phyloP scores from a whole-genome alignment of 1,284 basidiomycete genomes.

The Lentinula novae-zelandiae region DNA sequence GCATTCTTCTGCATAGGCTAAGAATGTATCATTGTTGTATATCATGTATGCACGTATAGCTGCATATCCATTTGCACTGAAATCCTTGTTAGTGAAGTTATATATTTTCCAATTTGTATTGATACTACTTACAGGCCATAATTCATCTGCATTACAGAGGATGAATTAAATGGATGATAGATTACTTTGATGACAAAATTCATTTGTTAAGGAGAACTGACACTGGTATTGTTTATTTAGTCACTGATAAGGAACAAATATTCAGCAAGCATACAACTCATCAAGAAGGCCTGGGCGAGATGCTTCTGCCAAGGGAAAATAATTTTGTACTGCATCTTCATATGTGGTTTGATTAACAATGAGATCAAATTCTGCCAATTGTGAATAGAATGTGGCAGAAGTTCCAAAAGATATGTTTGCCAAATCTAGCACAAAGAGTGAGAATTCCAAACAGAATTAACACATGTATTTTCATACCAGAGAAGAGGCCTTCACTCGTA shows the following conservation, averaged over 20 bases:
- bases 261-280: not conserved
- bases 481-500: not conserved
- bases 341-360: conserved; percentile 7
- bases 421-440: not conserved
- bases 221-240: not conserved
- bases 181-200: no score
- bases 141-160: not conserved
- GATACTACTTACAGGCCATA: not conserved
- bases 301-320: not conserved
- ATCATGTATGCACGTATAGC: conserved; percentile 8
- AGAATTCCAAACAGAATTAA: not conserved
- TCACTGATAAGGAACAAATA: not conserved
- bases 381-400: not conserved
- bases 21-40: not conserved
- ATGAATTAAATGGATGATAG: no score
- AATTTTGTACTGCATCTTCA: not conserved
- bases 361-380: conserved; percentile 9
- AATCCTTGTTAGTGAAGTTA: not conserved
- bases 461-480: not conserved
- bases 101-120: not conserved
- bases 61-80: conserved; percentile 6
- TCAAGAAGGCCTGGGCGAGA: not conserved
- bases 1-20: not conserved
- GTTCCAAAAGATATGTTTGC: not conserved
- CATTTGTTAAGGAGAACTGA: not conserved